Conservation (phyloP, 805 yeast species). For the Kuraishia borneana region DNA sequence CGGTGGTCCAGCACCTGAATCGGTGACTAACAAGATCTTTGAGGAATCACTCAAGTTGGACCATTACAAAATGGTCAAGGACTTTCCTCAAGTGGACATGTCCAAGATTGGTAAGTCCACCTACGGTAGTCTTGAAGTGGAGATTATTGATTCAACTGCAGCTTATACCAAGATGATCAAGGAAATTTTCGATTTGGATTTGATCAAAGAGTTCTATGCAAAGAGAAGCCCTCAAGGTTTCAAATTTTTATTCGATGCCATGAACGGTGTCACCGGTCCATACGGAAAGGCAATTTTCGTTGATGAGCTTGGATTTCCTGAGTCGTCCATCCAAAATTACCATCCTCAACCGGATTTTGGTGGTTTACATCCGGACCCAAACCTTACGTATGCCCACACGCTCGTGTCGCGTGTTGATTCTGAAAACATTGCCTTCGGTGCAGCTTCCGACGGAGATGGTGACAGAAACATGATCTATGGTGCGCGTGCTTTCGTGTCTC, state of each 20-base stretch:
- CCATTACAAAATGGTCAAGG: conserved; percentile 45
- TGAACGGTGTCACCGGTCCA: conserved; percentile 96
- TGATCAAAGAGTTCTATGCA: conserved; percentile 62
- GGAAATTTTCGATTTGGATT: conserved; percentile 76
- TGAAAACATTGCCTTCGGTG: conserved; percentile 82
- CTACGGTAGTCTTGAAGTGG: conserved; percentile 58
- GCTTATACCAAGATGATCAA: conserved; percentile 75
- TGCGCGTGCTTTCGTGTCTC: conserved; percentile 87
- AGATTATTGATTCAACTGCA: conserved; percentile 70
- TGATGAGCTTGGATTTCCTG: conserved; percentile 73
- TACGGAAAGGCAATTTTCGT: conserved; percentile 80
- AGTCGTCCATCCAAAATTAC: conserved; percentile 64
- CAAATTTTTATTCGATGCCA: conserved; percentile 74
- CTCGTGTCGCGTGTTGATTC: conserved; percentile 79
- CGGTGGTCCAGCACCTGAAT: conserved; percentile 98
- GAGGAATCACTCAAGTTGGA: conserved; percentile 50
- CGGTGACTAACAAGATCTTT: conserved; percentile 81
- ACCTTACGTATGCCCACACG: conserved; percentile 84
- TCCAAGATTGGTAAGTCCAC: conserved; percentile 35
- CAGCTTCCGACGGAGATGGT: conserved; percentile 99
- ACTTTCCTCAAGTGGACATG: conserved; percentile 58
- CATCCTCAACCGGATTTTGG: conserved; percentile 86
- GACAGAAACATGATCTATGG: conserved; percentile 99
- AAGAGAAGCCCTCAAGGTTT: conserved; percentile 42
- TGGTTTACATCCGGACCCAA: conserved; percentile 97